phyloP scores from a whole-genome alignment of 306 rosid species.

The Vigna hirtella region DNA sequence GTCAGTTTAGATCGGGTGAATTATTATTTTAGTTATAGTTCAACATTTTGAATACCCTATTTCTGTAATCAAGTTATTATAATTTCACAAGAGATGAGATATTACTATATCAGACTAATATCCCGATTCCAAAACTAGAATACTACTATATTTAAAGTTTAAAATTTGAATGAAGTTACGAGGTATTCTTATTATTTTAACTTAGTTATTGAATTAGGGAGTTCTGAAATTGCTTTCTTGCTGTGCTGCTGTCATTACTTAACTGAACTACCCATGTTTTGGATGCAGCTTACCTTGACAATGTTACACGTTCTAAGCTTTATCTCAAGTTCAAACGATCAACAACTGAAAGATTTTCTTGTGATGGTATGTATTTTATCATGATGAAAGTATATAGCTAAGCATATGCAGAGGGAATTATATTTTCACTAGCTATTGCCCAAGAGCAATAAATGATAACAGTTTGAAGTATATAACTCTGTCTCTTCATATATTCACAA shows the following conservation, averaged over 20 bases:
- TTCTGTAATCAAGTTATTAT: too few relatives aligned
- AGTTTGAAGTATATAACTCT: neutral
- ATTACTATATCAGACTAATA: constrained; percentile 2
- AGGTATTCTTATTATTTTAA: neutral
- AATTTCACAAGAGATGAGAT: neutral
- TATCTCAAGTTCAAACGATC: constrained; percentile 64
- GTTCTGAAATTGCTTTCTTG: constrained; percentile 27
- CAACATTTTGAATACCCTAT: too few relatives aligned
- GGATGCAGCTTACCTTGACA: constrained; percentile 81
- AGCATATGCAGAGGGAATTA: neutral
- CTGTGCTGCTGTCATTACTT: constrained; percentile 21
- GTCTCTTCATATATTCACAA: neutral
- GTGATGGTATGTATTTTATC: constrained; percentile 65
- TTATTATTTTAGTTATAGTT: too few relatives aligned
- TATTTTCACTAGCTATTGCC: neutral
- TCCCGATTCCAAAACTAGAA: constrained; percentile 10
- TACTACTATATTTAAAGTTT: constrained; percentile 25
- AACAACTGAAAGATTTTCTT: constrained; percentile 73
- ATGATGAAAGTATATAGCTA: constrained; percentile 12
- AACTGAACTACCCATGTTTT: constrained; percentile 32
- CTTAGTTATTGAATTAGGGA: constrained; percentile 25
- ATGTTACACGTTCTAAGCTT: constrained; percentile 84
- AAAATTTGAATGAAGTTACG: constrained; percentile 13
- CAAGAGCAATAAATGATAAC: neutral
- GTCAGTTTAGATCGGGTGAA: too few relatives aligned